Percentiles rank a stretch among this genome's conserved stretches.
These are phyloP conservation scores for Ophiosphaerella narmari DNA, from an alignment of 2,329 filamentous ascomycete genomes.

Conservation along the genomic window DNA sequence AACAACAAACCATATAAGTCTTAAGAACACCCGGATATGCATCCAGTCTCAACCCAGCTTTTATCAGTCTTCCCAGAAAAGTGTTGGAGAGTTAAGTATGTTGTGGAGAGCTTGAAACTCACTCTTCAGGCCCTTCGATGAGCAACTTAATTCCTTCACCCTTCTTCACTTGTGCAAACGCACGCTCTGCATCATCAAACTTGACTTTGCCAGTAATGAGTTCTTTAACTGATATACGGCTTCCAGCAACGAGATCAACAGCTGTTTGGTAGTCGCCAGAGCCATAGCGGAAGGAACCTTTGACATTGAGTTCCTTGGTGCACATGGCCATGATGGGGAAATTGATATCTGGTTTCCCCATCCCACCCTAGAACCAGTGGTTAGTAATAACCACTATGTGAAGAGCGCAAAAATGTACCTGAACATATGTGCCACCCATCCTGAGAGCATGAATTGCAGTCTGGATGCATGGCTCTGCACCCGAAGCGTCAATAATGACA, in stretches of 20 bases:
- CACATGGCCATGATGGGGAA: slow-evolving; percentile 93
- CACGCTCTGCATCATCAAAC: slow-evolving; percentile 82
- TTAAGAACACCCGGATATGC: no score
- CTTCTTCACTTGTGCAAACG: slow-evolving; percentile 83
- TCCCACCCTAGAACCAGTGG: slow-evolving; percentile 58
- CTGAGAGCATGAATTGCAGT: slow-evolving; percentile 55
- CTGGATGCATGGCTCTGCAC: slow-evolving; percentile 56
- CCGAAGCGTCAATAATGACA: slow-evolving; percentile 54
- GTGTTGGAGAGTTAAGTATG: background rate
- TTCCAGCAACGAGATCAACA: slow-evolving; percentile 73
- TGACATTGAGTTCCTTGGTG: slow-evolving; percentile 83
- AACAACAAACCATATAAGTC: background rate
- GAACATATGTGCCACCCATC: slow-evolving; percentile 54
- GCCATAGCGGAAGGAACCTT: slow-evolving; percentile 88
- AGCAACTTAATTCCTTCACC: slow-evolving; percentile 76
- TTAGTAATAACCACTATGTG: background rate
- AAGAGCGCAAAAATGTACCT: slow-evolving; percentile 28
- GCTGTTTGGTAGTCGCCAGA: slow-evolving; percentile 86
- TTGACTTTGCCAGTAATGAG: slow-evolving; percentile 77
- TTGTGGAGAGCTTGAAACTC: background rate
- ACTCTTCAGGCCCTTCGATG: slow-evolving; percentile 49
- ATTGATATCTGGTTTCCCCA: slow-evolving; percentile 84
- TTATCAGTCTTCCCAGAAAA: background rate
- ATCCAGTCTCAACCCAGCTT: no score
- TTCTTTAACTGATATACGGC: slow-evolving; percentile 75